Evolutionary conservation across 164 flowering plant species (phyloP).

Genomic region (Stephania yunnanensis): DNA sequence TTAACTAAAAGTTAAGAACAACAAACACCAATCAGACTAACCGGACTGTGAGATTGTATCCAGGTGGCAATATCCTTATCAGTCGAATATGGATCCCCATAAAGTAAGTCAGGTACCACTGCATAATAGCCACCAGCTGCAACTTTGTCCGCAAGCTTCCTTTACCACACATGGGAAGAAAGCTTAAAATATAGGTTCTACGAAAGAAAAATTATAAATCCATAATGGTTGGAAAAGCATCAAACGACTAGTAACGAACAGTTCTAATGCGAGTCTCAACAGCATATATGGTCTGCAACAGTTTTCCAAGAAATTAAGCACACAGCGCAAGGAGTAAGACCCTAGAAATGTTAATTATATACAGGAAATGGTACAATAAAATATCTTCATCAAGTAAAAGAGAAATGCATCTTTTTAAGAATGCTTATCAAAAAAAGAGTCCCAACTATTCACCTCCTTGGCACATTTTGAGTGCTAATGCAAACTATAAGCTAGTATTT

Average conservation of each 20-base stretch:
- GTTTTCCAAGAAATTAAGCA: too few species aligned
- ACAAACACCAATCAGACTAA: slow-evolving; percentile 21
- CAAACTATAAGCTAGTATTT: too few species aligned
- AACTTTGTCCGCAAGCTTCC: slow-evolving; percentile 69
- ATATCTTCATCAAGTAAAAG: too few species aligned
- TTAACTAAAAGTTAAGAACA: background rate
- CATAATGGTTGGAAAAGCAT: background rate
- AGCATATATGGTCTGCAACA: too few species aligned
- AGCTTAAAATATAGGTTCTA: slow-evolving; percentile 4
- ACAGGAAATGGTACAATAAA: too few species aligned
- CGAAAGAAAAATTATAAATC: background rate
- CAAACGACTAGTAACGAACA: background rate
- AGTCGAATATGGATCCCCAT: slow-evolving; percentile 52
- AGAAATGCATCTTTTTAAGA: too few species aligned
- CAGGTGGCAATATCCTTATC: slow-evolving; percentile 30
- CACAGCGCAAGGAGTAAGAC: too few species aligned
- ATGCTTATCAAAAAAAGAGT: too few species aligned
- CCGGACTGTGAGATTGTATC: slow-evolving; percentile 49
- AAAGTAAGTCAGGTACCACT: slow-evolving; percentile 58
- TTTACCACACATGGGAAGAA: slow-evolving; percentile 15
- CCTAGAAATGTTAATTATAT: too few species aligned
- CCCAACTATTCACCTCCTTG: too few species aligned
- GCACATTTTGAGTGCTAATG: too few species aligned
- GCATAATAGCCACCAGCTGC: slow-evolving; percentile 58
- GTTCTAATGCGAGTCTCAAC: too few species aligned